These are phyloP conservation scores for Colletotrichum lupini DNA, from an alignment of 2,329 filamentous ascomycete genomes.

Conservation along the genomic window DNA sequence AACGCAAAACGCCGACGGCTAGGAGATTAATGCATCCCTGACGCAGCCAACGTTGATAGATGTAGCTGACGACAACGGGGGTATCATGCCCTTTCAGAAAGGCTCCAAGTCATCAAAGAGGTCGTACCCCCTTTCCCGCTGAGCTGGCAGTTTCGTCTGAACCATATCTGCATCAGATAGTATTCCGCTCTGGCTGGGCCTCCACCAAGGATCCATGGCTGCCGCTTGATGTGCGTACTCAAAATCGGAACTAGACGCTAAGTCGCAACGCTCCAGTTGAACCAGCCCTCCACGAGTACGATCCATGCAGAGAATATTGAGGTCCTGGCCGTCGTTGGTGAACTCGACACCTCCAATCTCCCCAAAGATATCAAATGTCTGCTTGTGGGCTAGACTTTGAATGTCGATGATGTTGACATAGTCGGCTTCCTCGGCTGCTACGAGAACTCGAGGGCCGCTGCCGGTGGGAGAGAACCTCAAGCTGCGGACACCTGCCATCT, in stretches of 20 bases:
- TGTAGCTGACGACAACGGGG: background rate
- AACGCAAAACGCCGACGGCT: slow-evolving; percentile 3
- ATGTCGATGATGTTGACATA: slow-evolving; percentile 78
- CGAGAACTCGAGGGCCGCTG: slow-evolving; percentile 72
- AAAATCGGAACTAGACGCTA: slow-evolving; percentile 37
- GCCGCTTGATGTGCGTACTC: background rate
- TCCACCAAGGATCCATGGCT: slow-evolving; percentile 18
- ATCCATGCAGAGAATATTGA: slow-evolving; percentile 78
- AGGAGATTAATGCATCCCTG: background rate
- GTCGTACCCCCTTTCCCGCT: slow-evolving; percentile 3
- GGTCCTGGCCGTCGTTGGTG: slow-evolving; percentile 72
- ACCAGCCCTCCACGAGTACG: slow-evolving; percentile 73
- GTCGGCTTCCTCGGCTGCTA: slow-evolving; percentile 82
- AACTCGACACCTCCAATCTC: slow-evolving; percentile 78
- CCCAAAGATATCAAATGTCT: slow-evolving; percentile 80
- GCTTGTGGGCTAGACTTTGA: slow-evolving; percentile 70
- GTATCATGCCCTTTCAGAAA: slow-evolving; percentile 37
- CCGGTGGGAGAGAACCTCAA: slow-evolving; percentile 79
- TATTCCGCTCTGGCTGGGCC: background rate
- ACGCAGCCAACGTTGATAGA: background rate
- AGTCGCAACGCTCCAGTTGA: slow-evolving; percentile 65
- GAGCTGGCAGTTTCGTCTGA: background rate
- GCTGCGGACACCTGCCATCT: slow-evolving; percentile 76
- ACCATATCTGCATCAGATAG: background rate
- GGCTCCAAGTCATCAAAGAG: slow-evolving; percentile 38